phyloP scores from a whole-genome alignment of 148 eudicot species.

The Oxyria digyna region DNA sequence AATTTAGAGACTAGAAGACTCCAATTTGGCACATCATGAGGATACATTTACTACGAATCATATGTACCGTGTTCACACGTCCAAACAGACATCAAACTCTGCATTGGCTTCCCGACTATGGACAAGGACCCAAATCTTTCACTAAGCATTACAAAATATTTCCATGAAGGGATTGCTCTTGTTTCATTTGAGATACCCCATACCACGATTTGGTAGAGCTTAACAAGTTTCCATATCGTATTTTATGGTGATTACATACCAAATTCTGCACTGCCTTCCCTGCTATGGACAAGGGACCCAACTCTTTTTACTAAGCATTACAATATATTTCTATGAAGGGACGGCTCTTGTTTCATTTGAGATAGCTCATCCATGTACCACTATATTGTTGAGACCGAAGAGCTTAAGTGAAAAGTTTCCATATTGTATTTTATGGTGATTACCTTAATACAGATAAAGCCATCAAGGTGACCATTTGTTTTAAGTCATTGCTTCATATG shows the following conservation, averaged over 20 bases:
- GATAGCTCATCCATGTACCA: background rate
- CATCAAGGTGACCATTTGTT: background rate
- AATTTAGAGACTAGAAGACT: too few species aligned
- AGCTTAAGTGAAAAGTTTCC: background rate
- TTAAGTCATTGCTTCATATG: too few species aligned
- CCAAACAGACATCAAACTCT: too few species aligned
- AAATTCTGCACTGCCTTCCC: background rate
- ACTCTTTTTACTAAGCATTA: background rate
- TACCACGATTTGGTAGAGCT: too few species aligned
- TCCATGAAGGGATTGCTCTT: too few species aligned
- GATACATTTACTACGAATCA: background rate
- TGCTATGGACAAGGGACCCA: background rate
- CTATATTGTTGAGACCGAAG: background rate
- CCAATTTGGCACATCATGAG: background rate
- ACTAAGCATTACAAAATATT: too few species aligned
- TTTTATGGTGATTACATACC: background rate
- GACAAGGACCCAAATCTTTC: too few species aligned
- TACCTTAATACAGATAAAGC: background rate
- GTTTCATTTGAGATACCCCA: too few species aligned
- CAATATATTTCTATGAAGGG: background rate
- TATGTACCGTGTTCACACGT: background rate
- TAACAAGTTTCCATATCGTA: background rate
- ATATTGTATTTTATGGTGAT: background rate
- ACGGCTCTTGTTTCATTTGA: background rate
- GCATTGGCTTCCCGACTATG: too few species aligned